A percentile compares a stretch with the other conserved stretches of the same genome.
phyloP scores from a whole-genome alignment of 2,329 filamentous ascomycete genomes.

The Fonsecaea pedrosoi region DNA sequence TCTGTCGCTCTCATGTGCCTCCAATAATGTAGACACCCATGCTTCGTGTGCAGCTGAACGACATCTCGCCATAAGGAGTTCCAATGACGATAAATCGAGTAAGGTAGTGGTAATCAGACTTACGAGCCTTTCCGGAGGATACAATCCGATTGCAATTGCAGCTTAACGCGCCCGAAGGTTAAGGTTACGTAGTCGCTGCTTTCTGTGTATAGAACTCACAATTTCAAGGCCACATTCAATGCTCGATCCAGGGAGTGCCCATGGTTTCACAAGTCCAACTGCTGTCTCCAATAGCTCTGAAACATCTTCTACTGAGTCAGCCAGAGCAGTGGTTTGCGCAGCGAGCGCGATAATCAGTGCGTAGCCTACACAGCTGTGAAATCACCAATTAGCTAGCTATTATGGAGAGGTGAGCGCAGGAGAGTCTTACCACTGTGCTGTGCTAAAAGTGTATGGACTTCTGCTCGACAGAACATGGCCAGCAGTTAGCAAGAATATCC shows the following conservation, averaged over 20 bases:
- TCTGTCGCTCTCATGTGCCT: background rate
- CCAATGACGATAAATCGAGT: background rate
- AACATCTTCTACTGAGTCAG: background rate
- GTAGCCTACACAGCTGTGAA: constrained; percentile 3
- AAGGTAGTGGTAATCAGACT: background rate
- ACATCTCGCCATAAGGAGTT: background rate
- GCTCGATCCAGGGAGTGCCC: constrained; percentile 7
- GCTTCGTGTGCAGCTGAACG: background rate
- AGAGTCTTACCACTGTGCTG: constrained; percentile 2
- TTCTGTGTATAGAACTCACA: constrained; percentile 13
- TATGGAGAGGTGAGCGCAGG: background rate
- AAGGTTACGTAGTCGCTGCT: constrained; percentile 5
- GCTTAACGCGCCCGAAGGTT: background rate
- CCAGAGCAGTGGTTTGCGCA: background rate
- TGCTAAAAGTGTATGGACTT: constrained; percentile 6
- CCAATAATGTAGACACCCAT: background rate
- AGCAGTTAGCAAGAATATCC: background rate
- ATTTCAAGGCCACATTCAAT: constrained; percentile 14
- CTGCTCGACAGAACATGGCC: constrained; percentile 6
- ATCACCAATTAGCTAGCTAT: background rate
- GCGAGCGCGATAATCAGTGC: constrained; percentile 4
- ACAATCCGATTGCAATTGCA: background rate
- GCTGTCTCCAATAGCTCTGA: background rate
- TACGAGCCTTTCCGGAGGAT: background rate
- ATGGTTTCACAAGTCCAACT: constrained; percentile 3